phyloP scores from a whole-genome alignment of 441 rosid genomes.

The Brassica balearica region DNA sequence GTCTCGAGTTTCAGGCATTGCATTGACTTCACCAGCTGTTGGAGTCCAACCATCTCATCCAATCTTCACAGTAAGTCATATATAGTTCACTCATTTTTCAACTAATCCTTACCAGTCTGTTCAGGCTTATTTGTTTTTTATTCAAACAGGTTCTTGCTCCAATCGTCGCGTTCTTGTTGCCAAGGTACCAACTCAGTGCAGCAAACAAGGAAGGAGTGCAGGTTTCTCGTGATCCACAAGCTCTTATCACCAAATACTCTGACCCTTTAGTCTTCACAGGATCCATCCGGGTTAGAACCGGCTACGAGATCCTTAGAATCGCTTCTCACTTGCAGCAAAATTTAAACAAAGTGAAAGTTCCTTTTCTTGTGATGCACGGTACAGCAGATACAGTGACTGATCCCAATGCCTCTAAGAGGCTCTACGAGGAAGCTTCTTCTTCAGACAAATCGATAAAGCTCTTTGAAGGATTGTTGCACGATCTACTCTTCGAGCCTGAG shows the following conservation, averaged over 20 bases:
- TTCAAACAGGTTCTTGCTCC: conserved; percentile 71
- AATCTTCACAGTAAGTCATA: conserved; percentile 56
- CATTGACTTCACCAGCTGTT: conserved; percentile 87
- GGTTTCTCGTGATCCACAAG: conserved; percentile 81
- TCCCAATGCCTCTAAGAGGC: conserved; percentile 67
- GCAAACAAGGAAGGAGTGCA: conserved; percentile 77
- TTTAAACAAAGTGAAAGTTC: conserved; percentile 56
- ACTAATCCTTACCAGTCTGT: conserved; percentile 8
- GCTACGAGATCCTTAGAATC: conserved; percentile 85
- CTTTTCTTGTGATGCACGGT: conserved; percentile 84
- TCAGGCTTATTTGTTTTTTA: conserved; percentile 1
- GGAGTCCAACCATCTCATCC: conserved; percentile 97
- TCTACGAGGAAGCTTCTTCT: conserved; percentile 72
- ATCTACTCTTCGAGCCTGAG: conserved; percentile 85
- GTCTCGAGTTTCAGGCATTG: conserved; percentile 65
- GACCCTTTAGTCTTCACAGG: conserved; percentile 89
- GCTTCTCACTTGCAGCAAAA: conserved; percentile 69
- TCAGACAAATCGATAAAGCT: conserved; percentile 75
- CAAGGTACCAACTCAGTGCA: conserved; percentile 66
- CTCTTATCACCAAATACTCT: conserved; percentile 79
- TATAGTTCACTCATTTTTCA: neutral
- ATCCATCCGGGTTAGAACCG: conserved; percentile 73
- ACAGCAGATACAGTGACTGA: conserved; percentile 77
- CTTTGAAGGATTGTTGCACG: conserved; percentile 72
- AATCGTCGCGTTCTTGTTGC: conserved; percentile 65